These are phyloP conservation scores for Dillenia turbinata DNA, from an alignment of 164 flowering plant species.

Conservation along the genomic window DNA sequence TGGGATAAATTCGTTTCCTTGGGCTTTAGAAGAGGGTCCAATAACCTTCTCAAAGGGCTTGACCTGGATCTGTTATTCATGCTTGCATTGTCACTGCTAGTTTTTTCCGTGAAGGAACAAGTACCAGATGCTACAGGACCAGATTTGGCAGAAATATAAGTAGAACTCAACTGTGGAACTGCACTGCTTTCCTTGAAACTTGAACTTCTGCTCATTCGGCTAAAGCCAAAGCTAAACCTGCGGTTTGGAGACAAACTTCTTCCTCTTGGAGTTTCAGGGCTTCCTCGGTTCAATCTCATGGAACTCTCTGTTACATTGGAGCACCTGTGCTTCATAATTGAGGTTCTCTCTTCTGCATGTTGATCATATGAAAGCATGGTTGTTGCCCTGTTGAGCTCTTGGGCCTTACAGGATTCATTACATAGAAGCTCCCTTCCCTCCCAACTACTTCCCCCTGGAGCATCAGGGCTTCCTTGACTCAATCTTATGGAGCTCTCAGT, in stretches of 20 bases:
- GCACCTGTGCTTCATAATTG: conserved; percentile 5
- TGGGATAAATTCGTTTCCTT: conserved; percentile 21
- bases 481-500: conserved; percentile 12
- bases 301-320: conserved; percentile 9
- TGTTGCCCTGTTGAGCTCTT: conserved; percentile 8
- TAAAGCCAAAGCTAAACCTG: conserved; percentile 38
- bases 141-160: conserved; percentile 33
- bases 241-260: conserved; percentile 47
- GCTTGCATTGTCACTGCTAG: conserved; percentile 22
- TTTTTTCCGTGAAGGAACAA: conserved; percentile 19
- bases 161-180: conserved; percentile 40
- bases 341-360: conserved; percentile 7
- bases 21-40: conserved; percentile 63
- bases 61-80: conserved; percentile 42
- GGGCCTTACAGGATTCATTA: conserved; percentile 9
- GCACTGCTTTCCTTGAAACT: conserved; percentile 59
- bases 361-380: conserved; percentile 2
- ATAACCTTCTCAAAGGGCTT: conserved; percentile 76
- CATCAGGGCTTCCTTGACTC: conserved; percentile 19
- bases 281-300: conserved; percentile 16
- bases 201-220: conserved; percentile 54
- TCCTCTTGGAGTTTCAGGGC: conserved; percentile 15
- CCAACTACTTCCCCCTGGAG: not conserved
- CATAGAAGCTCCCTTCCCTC: conserved; percentile 3
- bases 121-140: conserved; percentile 38